Conservation (phyloP, 306 rosid genomes). For the Cucumis cinereus region DNA sequence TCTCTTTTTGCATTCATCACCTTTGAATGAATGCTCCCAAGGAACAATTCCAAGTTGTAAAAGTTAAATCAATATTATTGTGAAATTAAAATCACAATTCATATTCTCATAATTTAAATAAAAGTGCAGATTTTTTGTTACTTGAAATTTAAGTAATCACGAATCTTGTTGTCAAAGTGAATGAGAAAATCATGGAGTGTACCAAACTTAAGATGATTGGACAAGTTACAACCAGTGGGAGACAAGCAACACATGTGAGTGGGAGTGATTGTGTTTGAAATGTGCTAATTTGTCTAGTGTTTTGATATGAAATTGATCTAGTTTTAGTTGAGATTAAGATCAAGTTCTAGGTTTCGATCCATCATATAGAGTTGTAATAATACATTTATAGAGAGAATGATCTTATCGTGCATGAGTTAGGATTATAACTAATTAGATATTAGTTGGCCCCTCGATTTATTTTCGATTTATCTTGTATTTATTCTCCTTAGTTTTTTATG, state of each 20-base stretch:
- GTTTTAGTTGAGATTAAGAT: no score
- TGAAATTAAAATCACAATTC: not conserved
- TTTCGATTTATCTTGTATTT: no score
- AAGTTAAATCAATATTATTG: not conserved
- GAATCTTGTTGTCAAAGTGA: not conserved
- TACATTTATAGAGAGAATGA: no score
- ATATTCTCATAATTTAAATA: not conserved
- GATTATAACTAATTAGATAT: no score
- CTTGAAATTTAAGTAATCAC: not conserved
- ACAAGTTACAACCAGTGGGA: not conserved
- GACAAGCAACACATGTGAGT: not conserved
- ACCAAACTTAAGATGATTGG: not conserved
- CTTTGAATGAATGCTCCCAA: not conserved
- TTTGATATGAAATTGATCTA: no score
- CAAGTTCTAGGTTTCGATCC: no score
- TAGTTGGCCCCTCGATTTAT: no score
- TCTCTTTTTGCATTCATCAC: not conserved
- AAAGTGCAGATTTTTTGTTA: not conserved
- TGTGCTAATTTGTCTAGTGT: no score
- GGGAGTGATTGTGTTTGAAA: no score
- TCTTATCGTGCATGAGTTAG: no score
- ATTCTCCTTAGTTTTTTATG: no score
- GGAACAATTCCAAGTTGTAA: not conserved
- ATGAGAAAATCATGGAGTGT: not conserved
- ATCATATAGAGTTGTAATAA: no score